Evolutionary conservation across 176 grass and related monocot genomes (phyloP).

Genomic region (Phoenix roebelenii): DNA sequence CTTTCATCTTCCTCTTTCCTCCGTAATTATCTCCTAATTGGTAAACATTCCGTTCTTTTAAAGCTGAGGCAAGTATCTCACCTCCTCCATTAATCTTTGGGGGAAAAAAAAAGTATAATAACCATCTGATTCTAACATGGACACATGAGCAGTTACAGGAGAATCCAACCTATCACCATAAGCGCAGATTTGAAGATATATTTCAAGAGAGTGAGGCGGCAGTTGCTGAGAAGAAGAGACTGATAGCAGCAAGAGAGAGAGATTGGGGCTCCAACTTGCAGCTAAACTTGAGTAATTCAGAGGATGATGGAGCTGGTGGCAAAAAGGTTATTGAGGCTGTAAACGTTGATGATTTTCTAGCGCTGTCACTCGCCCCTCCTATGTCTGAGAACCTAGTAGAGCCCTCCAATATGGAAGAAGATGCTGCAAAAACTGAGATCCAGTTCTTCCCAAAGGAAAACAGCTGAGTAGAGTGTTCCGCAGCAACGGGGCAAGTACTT

Average conservation of each 20-base stretch:
- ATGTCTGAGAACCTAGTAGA: constrained; percentile 2
- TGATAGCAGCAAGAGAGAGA: constrained; percentile 7
- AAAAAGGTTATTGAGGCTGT: constrained; percentile 21
- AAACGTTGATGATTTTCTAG: constrained; percentile 34
- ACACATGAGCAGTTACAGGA: constrained; percentile 9
- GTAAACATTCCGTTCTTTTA: too few species aligned
- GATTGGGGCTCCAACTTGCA: constrained; percentile 36
- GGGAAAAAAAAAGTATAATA: too few species aligned
- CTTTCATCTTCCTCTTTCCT: too few species aligned
- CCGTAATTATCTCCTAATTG: too few species aligned
- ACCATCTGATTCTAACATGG: too few species aligned
- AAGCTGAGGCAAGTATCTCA: too few species aligned
- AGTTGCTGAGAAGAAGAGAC: constrained; percentile 18
- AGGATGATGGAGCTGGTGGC: background rate
- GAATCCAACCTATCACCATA: constrained; percentile 2
- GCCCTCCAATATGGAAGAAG: background rate
- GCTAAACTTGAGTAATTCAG: constrained; percentile 39
- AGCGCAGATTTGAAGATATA: constrained; percentile 6
- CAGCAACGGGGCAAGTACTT: background rate
- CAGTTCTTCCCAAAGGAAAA: constrained; percentile 30
- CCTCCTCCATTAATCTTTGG: too few species aligned
- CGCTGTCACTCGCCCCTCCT: constrained; percentile 48
- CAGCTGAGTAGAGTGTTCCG: constrained; percentile 38
- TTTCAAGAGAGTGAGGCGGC: constrained; percentile 7
- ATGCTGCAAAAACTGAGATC: constrained; percentile 5